Evolutionary conservation across 345 rosid genomes (phyloP).

Genomic region (Lepidium sativum): DNA sequence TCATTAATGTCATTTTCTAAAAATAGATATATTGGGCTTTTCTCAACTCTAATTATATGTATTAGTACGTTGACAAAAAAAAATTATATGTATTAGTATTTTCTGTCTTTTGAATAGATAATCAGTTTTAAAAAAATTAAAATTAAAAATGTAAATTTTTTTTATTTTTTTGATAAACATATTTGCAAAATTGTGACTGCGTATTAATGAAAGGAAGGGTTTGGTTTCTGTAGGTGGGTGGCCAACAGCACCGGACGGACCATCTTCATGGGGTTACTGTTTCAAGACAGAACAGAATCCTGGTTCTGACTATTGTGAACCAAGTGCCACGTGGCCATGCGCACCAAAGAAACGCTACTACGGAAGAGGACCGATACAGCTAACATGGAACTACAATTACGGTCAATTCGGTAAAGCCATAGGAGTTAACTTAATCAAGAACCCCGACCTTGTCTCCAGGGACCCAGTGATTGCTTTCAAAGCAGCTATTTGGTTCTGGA

Average conservation of each 20-base stretch:
- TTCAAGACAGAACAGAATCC: slow-evolving; percentile 38
- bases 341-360: slow-evolving; percentile 46
- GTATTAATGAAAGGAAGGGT: not conserved
- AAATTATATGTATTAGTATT: too few relatives aligned
- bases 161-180: too few relatives aligned
- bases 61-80: too few relatives aligned
- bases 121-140: too few relatives aligned
- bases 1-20: too few relatives aligned
- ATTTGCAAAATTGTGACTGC: not conserved
- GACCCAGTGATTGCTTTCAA: slow-evolving; percentile 44
- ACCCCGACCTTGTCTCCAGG: slow-evolving; percentile 48
- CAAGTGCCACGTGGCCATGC: slow-evolving; percentile 38
- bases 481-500: slow-evolving; percentile 74
- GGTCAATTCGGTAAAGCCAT: slow-evolving; percentile 50
- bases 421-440: slow-evolving; percentile 44
- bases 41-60: too few relatives aligned
- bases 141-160: too few relatives aligned
- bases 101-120: too few relatives aligned
- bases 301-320: slow-evolving; percentile 34
- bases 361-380: slow-evolving; percentile 68
- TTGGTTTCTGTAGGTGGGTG: slow-evolving; percentile 39
- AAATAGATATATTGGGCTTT: too few relatives aligned
- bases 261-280: slow-evolving; percentile 56
- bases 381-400: slow-evolving; percentile 66
- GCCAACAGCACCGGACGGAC: slow-evolving; percentile 51